These are phyloP conservation scores for Leersia perrieri DNA, from an alignment of 176 grass and related monocot species.

Conservation along the genomic window DNA sequence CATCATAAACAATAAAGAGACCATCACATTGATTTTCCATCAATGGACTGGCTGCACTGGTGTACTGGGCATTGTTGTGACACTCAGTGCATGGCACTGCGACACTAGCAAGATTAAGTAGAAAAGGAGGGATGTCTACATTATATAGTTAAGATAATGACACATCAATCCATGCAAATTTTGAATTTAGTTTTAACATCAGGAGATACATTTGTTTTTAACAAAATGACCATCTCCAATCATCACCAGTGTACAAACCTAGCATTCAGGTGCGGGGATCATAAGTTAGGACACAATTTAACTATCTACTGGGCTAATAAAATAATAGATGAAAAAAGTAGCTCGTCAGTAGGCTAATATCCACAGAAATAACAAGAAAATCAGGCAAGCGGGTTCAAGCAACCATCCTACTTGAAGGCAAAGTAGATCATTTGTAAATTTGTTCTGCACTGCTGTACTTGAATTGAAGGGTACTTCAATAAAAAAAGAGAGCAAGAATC, in stretches of 20 bases:
- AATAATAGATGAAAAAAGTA: not conserved
- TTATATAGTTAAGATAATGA: too few relatives aligned
- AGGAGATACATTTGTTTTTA: not conserved
- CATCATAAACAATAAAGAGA: not conserved
- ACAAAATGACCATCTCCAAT: too few relatives aligned
- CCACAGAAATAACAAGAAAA: not conserved
- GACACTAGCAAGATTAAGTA: not conserved
- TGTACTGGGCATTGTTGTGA: not conserved
- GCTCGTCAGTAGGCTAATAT: not conserved
- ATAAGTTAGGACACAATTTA: not conserved
- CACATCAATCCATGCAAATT: too few relatives aligned
- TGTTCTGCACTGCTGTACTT: not conserved
- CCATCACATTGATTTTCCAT: not conserved
- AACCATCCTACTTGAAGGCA: not conserved
- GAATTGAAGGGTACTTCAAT: not conserved
- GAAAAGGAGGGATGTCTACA: not conserved
- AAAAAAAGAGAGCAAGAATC: not conserved
- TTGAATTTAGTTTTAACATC: not conserved
- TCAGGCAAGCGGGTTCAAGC: not conserved
- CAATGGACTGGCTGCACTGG: not conserved
- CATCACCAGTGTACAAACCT: not conserved
- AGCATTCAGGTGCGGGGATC: not conserved
- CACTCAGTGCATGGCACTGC: not conserved
- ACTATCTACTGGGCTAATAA: not conserved
- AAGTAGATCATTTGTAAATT: not conserved